Evolutionary conservation across 106 monocot genomes (phyloP).

Genomic region (Dactylorhiza incarnata): DNA sequence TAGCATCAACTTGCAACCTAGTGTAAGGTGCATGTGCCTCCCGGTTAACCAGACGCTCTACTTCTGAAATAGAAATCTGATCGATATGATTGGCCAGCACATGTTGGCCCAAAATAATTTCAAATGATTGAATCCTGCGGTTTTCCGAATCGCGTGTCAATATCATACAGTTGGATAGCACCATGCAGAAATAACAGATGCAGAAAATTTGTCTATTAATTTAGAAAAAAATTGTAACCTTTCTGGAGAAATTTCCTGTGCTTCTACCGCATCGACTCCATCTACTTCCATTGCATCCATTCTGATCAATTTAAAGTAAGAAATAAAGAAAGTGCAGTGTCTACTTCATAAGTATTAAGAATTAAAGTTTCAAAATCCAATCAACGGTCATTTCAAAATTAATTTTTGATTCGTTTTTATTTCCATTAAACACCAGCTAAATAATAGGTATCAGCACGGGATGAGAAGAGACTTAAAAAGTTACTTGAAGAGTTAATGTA

Average conservation of each 20-base stretch:
- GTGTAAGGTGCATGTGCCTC: slow-evolving; percentile 45
- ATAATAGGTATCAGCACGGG: not conserved
- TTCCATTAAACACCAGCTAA: not conserved
- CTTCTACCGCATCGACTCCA: slow-evolving; percentile 18
- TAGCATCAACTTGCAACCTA: slow-evolving; percentile 40
- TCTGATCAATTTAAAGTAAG: slow-evolving; percentile 11
- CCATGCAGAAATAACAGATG: not conserved
- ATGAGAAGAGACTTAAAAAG: not conserved
- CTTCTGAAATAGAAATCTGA: slow-evolving; percentile 71
- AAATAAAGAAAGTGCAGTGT: not conserved
- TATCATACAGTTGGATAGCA: not conserved
- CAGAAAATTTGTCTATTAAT: not conserved
- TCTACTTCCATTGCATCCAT: slow-evolving; percentile 80
- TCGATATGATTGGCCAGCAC: slow-evolving; percentile 63
- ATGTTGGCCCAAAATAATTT: slow-evolving; percentile 66
- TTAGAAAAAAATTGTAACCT: slow-evolving; percentile 28
- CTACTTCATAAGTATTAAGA: not conserved
- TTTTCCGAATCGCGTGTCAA: not conserved
- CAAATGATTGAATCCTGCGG: slow-evolving; percentile 66
- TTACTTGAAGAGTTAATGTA: too few relatives aligned
- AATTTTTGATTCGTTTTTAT: not conserved
- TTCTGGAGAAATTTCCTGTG: slow-evolving; percentile 46
- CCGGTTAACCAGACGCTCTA: slow-evolving; percentile 62
- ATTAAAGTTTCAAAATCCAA: not conserved
- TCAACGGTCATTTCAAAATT: not conserved